These are phyloP conservation scores for Torulaspora pretoriensis DNA, from an alignment of 1,139 yeast species.

Conservation along the genomic window DNA sequence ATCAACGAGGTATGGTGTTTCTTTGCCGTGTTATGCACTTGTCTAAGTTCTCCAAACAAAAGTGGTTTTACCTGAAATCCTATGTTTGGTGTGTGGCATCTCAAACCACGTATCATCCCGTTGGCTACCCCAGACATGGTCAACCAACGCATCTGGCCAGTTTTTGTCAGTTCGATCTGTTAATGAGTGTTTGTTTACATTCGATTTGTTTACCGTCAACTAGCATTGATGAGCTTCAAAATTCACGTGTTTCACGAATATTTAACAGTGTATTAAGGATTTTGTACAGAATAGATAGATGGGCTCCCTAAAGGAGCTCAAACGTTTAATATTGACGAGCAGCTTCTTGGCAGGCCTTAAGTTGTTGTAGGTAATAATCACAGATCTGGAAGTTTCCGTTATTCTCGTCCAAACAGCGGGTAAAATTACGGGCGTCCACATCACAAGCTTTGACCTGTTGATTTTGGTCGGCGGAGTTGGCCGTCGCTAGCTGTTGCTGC, in stretches of 20 bases:
- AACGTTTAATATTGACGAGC: slow-evolving; percentile 63
- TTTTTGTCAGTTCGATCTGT: neutral
- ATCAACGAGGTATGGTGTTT: slow-evolving; percentile 39
- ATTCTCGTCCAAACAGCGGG: slow-evolving; percentile 91
- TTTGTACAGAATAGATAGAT: slow-evolving; percentile 5
- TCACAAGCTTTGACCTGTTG: slow-evolving; percentile 69
- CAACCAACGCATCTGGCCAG: neutral
- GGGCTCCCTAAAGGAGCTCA: neutral
- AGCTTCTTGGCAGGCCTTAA: slow-evolving; percentile 96
- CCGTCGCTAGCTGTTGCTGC: slow-evolving; percentile 27
- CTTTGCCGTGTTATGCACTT: slow-evolving; percentile 42
- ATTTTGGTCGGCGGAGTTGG: slow-evolving; percentile 34
- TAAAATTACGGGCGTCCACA: slow-evolving; percentile 87
- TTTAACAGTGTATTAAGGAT: neutral
- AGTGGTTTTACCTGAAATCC: neutral
- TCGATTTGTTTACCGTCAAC: slow-evolving; percentile 1
- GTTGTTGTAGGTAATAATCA: slow-evolving; percentile 91
- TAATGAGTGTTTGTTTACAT: neutral
- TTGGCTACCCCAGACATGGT: neutral
- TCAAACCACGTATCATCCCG: neutral
- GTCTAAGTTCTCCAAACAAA: slow-evolving; percentile 19
- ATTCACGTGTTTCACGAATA: slow-evolving; percentile 1
- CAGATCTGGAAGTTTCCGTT: slow-evolving; percentile 95
- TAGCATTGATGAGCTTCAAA: neutral
- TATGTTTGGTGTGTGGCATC: neutral